phyloP scores from a whole-genome alignment of 768 basidiomycete species.

The Mycena epipterygia region DNA sequence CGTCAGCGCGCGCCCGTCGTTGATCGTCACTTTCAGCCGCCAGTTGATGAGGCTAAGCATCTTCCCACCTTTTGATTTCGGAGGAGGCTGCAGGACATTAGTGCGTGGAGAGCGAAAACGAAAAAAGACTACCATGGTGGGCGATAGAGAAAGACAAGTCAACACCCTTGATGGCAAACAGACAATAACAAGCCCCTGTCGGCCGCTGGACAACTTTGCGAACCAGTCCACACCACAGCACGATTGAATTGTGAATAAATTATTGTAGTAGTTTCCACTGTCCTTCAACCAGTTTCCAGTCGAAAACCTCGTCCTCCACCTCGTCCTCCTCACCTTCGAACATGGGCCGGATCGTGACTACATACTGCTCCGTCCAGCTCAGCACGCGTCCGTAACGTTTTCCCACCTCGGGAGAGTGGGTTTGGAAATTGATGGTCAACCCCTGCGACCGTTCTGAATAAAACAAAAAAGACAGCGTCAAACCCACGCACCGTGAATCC shows the following conservation, averaged over 20 bases:
- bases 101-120: background rate
- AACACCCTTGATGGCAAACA: slow-evolving; percentile 5
- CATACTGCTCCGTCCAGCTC: slow-evolving; percentile 20
- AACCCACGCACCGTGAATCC: slow-evolving; percentile 22
- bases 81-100: slow-evolving; percentile 77
- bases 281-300: slow-evolving; percentile 23
- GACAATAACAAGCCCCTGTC: background rate
- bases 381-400: slow-evolving; percentile 28
- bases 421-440: slow-evolving; percentile 24
- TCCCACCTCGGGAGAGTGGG: slow-evolving; percentile 21
- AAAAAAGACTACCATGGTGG: slow-evolving; percentile 36
- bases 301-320: slow-evolving; percentile 21
- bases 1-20: slow-evolving; percentile 94
- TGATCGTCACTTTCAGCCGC: slow-evolving; percentile 96
- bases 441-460: slow-evolving; percentile 15
- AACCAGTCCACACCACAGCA: too few species aligned
- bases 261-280: slow-evolving; percentile 28
- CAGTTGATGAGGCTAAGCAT: slow-evolving; percentile 99
- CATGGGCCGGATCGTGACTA: slow-evolving; percentile 12
- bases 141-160: slow-evolving; percentile 10
- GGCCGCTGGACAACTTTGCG: too few species aligned
- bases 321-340: slow-evolving; percentile 13
- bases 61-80: slow-evolving; percentile 98
- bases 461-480: background rate
- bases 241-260: too few species aligned